phyloP scores from a whole-genome alignment of 768 basidiomycete genomes.

The Suillus variegatus region DNA sequence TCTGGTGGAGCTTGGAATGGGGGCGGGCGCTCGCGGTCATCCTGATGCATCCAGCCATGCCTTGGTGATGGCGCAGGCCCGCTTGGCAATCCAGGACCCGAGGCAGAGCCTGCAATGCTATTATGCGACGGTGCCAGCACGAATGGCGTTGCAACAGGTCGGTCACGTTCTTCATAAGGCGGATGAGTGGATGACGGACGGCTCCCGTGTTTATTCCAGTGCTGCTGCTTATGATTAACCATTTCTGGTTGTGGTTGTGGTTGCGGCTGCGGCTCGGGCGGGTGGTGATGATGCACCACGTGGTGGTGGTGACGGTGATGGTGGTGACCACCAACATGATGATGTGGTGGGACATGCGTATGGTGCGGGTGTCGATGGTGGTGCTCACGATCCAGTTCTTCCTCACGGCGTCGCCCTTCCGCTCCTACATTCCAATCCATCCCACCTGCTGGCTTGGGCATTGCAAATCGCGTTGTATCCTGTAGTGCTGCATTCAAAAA shows the following conservation, averaged over 20 bases:
- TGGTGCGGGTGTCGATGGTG: slow-evolving; percentile 36
- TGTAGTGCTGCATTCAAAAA: neutral
- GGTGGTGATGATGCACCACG: slow-evolving; percentile 54
- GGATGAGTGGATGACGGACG: slow-evolving; percentile 42
- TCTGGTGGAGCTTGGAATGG: slow-evolving; percentile 29
- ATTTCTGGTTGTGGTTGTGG: slow-evolving; percentile 26
- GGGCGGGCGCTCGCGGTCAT: slow-evolving; percentile 31
- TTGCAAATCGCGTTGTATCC: slow-evolving; percentile 5
- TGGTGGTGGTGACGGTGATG: slow-evolving; percentile 51
- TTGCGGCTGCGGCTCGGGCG: slow-evolving; percentile 22
- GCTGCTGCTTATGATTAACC: slow-evolving; percentile 28
- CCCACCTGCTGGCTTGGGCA: slow-evolving; percentile 32
- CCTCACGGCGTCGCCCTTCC: slow-evolving; percentile 37
- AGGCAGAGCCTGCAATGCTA: slow-evolving; percentile 27
- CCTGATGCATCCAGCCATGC: slow-evolving; percentile 37
- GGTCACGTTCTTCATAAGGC: slow-evolving; percentile 50
- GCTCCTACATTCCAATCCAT: slow-evolving; percentile 36
- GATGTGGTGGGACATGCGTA: slow-evolving; percentile 26
- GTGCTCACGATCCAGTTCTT: slow-evolving; percentile 32
- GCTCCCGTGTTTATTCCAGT: slow-evolving; percentile 34
- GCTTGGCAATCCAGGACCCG: slow-evolving; percentile 13
- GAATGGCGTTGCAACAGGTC: slow-evolving; percentile 55
- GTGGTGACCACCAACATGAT: slow-evolving; percentile 34
- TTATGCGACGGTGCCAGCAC: slow-evolving; percentile 50
- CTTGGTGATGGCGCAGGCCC: slow-evolving; percentile 41